Base-by-base conservation (phyloP, 2,329 filamentous ascomycete genomes). In the Epichloe amarillans region DNA sequence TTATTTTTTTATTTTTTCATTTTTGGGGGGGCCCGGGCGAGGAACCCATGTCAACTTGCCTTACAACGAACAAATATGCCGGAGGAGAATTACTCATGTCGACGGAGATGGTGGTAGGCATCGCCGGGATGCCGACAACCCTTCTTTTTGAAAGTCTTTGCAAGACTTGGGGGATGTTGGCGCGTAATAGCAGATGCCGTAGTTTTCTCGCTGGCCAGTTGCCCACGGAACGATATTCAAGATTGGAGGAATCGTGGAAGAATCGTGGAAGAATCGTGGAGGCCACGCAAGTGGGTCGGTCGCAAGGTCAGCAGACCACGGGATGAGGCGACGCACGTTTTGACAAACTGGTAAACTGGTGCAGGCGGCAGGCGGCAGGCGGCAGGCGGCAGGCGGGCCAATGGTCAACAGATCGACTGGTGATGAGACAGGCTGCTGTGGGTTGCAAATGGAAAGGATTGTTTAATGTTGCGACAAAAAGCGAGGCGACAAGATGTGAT, bases 61-160 rank as follows among this genome's bases (percentile, higher is more conserved):
- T 69, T 35, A 71, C 67, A 55, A 72, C 68, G 53, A 72, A 72
- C 47, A 72, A 61, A 55, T 68, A 68, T 30, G 68, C 67, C 37
- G 69, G 69, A 47, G 67, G 66, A 6, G 47, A 51, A 17, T 45
- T 44, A 36, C 44, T 38, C 54, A 55, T 57, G 23, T 41, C 50
- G 50, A 51, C 23, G 33, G 36, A 23, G 30, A 39, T n/a, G 23
- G 45, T 30, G 5, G 39, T 11, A 5, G 45, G 39, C 50, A 44
- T 45, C 39, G 21, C 35, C 19, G 35, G 44, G 8, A 39, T 39
- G 39, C n/a, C 46, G 36, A 15, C n/a, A 37, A 10, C 33, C 17
- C 10, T 15, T 47, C 10, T 40, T 12, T 15, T 12, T 3, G 2
- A 36, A 5, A 41, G 12, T 42, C 30, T 23, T 21, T 21, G 39